phyloP scores from a whole-genome alignment of 2,329 filamentous ascomycete genomes.

The Neofusicoccum sp. region DNA sequence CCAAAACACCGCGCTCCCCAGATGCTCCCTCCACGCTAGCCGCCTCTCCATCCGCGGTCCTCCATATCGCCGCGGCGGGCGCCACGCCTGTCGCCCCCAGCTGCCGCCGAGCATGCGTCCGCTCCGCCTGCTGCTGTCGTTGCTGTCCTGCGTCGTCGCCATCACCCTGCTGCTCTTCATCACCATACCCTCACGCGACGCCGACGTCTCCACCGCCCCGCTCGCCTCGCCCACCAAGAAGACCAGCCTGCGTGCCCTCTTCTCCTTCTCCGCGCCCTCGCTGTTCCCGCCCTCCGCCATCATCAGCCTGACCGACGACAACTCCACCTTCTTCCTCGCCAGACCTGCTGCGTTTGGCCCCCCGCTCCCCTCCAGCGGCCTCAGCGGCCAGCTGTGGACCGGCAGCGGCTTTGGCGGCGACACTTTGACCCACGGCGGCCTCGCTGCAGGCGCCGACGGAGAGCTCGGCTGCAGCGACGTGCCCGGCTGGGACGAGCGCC shows the following conservation, averaged over 20 bases:
- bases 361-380: conserved; percentile 66
- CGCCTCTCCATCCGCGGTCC: background rate
- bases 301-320: conserved; percentile 95
- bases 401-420: conserved; percentile 89
- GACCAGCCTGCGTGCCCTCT: conserved; percentile 40
- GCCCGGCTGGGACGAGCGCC: conserved; percentile 73
- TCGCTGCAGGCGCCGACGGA: conserved; percentile 61
- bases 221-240: conserved; percentile 27
- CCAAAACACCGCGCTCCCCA: conserved; percentile 11
- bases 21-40: conserved; percentile 11
- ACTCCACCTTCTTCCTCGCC: conserved; percentile 94
- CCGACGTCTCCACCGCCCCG: conserved; percentile 20
- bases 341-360: conserved; percentile 92
- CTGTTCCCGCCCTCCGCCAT: conserved; percentile 94
- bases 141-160: conserved; percentile 43
- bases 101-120: conserved; percentile 33
- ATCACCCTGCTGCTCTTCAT: conserved; percentile 46
- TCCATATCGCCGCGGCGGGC: conserved; percentile 10
- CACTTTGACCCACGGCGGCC: conserved; percentile 56
- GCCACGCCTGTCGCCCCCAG: conserved; percentile 2
- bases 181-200: conserved; percentile 25
- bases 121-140: conserved; percentile 42
- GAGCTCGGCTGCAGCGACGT: conserved; percentile 95
- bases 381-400: conserved; percentile 91
- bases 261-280: conserved; percentile 60